Evolutionary conservation across 352 stramenopile species (phyloP).

Genomic region (Pythium guiyangense): DNA sequence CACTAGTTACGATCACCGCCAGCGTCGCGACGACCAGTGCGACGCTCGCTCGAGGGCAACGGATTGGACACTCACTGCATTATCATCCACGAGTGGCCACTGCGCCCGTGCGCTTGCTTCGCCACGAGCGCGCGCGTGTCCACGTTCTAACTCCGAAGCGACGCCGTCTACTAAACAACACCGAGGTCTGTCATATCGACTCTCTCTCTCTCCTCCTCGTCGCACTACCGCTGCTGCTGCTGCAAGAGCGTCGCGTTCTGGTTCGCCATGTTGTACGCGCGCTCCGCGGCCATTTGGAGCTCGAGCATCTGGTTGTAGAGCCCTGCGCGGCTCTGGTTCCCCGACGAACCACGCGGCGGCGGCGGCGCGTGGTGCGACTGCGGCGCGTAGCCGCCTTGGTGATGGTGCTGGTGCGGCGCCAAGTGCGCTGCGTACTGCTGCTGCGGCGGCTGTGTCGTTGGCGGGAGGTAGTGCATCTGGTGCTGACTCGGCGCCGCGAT

Average conservation of each 20-base stretch:
- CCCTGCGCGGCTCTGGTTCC: slow-evolving; percentile 22
- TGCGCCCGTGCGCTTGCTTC: no score
- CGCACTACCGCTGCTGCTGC: slow-evolving; percentile 16
- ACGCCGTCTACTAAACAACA: no score
- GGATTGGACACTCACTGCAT: no score
- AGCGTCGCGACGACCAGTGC: no score
- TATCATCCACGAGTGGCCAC: no score
- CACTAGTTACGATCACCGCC: no score
- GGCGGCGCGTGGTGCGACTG: background rate
- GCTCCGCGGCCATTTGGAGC: slow-evolving; percentile 62
- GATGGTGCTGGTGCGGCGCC: slow-evolving; percentile 1
- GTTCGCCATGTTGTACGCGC: slow-evolving; percentile 65
- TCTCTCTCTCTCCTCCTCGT: no score
- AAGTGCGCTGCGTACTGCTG: slow-evolving; percentile 11
- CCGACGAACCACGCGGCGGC: background rate
- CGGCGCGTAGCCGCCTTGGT: slow-evolving; percentile 6
- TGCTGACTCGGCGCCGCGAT: slow-evolving; percentile 10
- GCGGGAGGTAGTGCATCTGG: slow-evolving; percentile 18
- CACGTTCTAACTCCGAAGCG: no score
- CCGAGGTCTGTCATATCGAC: no score
- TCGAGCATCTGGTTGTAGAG: slow-evolving; percentile 81
- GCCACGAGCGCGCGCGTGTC: no score
- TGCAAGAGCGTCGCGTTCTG: slow-evolving; percentile 66
- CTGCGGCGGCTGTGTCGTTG: slow-evolving; percentile 1
- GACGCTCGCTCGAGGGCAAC: no score